Percentiles rank a stretch among this genome's conserved stretches.
Evolutionary conservation across 1,284 basidiomycete species (phyloP).

Genomic region (Stereum hirsutum): DNA sequence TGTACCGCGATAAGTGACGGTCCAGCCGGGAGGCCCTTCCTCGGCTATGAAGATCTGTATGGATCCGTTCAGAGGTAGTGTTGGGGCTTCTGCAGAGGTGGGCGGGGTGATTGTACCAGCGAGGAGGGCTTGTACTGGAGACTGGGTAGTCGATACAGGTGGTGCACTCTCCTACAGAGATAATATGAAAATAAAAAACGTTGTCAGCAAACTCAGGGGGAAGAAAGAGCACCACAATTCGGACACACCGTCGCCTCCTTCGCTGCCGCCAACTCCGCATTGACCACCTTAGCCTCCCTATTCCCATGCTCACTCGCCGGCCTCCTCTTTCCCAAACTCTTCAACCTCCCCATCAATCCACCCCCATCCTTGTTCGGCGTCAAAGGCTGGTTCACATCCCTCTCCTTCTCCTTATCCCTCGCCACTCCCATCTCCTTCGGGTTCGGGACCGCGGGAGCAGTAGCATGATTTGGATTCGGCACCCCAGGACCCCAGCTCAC

Average conservation of each 20-base stretch:
- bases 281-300: conserved; percentile 14
- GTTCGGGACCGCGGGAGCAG: conserved; percentile 44
- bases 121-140: conserved; percentile 59
- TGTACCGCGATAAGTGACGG: conserved; percentile 69
- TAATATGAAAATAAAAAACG: too few species aligned
- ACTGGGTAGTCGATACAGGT: conserved; percentile 23
- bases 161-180: too few species aligned
- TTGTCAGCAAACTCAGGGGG: too few species aligned
- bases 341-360: conserved; percentile 67
- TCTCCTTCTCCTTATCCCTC: too few species aligned
- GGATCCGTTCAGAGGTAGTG: conserved; percentile 49
- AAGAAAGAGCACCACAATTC: too few species aligned
- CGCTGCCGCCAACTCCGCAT: conserved; percentile 13
- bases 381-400: too few species aligned
- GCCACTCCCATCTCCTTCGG: too few species aligned
- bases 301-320: conserved; percentile 29
- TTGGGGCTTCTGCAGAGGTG: conserved; percentile 64
- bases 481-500: conserved; percentile 20
- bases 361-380: too few species aligned
- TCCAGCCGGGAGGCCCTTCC: conserved; percentile 74
- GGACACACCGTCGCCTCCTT: conserved; percentile 21
- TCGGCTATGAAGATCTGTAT: conserved; percentile 79
- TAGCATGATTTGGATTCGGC: conserved; percentile 36
- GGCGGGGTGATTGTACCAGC: conserved; percentile 66
- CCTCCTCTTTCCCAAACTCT: conserved; percentile 63